These are phyloP conservation scores for Psilocybe tampanensis DNA, from an alignment of 768 basidiomycete species.

Conservation along the genomic window DNA sequence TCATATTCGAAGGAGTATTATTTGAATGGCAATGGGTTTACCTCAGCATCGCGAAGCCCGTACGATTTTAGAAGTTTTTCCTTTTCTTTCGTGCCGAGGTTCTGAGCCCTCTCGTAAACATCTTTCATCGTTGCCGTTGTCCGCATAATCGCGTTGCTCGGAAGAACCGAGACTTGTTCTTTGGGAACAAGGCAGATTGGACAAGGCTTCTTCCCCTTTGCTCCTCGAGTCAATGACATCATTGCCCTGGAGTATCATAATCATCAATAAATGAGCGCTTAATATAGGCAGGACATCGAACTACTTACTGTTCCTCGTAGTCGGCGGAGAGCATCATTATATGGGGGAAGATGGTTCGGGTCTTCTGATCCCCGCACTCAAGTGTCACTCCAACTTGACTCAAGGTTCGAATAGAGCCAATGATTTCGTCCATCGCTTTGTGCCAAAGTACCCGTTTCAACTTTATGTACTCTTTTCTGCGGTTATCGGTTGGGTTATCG, in stretches of 20 bases:
- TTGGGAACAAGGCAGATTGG: conserved; percentile 34
- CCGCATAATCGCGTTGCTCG: background rate
- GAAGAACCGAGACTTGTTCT: conserved; percentile 11
- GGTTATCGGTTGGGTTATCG: conserved; percentile 29
- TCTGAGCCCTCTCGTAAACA: conserved; percentile 1
- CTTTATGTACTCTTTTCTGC: conserved; percentile 31
- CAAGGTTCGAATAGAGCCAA: conserved; percentile 25
- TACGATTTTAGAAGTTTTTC: conserved; percentile 13
- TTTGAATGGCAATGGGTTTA: no score
- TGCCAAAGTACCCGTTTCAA: conserved; percentile 43
- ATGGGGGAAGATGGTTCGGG: conserved; percentile 34
- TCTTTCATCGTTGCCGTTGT: conserved; percentile 2
- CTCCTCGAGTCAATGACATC: conserved; percentile 36
- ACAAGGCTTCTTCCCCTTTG: conserved; percentile 30
- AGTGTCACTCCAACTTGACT: conserved; percentile 10
- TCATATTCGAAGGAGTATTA: no score
- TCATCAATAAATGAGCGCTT: background rate
- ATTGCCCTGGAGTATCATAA: conserved; percentile 33
- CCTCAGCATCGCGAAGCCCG: conserved; percentile 10
- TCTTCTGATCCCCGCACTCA: no score
- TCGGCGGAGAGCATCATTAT: conserved; percentile 42
- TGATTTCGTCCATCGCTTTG: conserved; percentile 29
- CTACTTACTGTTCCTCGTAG: conserved; percentile 47
- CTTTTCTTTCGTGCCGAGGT: background rate
- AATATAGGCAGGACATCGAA: background rate